Base-by-base conservation (phyloP, 208 protist species). In the Leptomonas pyrrhocoris region DNA sequence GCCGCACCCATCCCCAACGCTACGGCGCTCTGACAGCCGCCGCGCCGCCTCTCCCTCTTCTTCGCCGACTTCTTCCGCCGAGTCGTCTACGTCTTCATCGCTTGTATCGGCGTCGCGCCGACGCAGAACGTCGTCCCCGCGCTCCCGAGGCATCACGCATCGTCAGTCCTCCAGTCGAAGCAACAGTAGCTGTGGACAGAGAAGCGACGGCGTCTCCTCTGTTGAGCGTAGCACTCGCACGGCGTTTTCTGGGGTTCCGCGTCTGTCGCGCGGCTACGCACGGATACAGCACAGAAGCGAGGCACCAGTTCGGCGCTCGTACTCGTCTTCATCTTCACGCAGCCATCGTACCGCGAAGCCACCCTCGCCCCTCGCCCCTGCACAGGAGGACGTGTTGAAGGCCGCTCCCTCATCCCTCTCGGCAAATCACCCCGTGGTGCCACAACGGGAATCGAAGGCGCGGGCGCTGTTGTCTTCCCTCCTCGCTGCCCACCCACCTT, bases 401-500 rank as follows among this genome's bases (percentile, higher is more conserved):
- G 16, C 43, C 16, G 11, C 43, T 12, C 18, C 43, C 18, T n/a
- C 43, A 48, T 48, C 43, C 43, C 43, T 48, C 18, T 15, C 43
- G 11, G 43, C 5, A 48, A 30, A 30, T 30, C 23, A 28, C 23
- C 16, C 23, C 3, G 43, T 48, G 11, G 11, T 28, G 30, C 36
- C 58, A 11, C 58, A 18, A 15, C 27, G 18, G 59, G 59, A 53
- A 27, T 15, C n/a, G 31, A 50, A 43, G 2, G 45, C 23, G 18
- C 45, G 45, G 31, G 59, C 59, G 30, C 31, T 65, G 46, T 19
- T 65, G 18, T 55, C 59, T 11, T 55, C 59, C 38, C 21, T 65
- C 19, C 59, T 65, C 8, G 45, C 59, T 13, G 23, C 45, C 18
- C 59, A 53, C 43, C 25, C 46, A 16, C 12, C 40, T 11, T 27